Evolutionary conservation across 208 protist genomes (phyloP), one percentile per base, ranked within the genome.

Genomic region (Tritrichomonas foetus): DNA sequence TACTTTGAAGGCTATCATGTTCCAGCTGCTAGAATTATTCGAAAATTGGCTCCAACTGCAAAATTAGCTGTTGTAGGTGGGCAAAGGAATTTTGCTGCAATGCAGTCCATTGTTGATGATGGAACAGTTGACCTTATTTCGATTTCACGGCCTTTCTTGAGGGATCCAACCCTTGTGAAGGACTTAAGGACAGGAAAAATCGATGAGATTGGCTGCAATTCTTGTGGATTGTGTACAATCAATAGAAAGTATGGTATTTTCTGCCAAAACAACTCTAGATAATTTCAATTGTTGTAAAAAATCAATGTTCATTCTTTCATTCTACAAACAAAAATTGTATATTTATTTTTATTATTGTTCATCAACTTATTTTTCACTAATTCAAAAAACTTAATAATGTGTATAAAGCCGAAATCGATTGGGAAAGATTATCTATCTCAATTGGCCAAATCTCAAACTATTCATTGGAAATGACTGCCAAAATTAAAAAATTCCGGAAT

Each of bases 101-200:
- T 89, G 78, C n/a, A 89, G 30, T 22, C 53, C 0, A 22, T 36
- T 27, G 47, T 89, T 20, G 41, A 89, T 3, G 41, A 33, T 36
- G 78, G 78, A 53, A 57, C 33, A n/a, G 41, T 89, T 30, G 78
- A 89, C 39, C 13, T 89, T 0, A 89, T 89, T 57, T 89, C 78
- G 39, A 0, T 89, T 0, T 53, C 22, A 3, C 53, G 78, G 30
- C 78, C 78, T 57, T 57, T 89, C 27, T 49, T 89, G 3, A 89
- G 47, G 16, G 78, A 89, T 11, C 78, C 78, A 89, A 13, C 53
- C 16, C 22, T 89, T 1, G 78, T 89, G 27, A 53, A 57, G 8
- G 27, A 89, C 13, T 49, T 89, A 11, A 1, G 16, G 1, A 33
- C 33, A 39, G 78, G 78, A n/a, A 69, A 69, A 16, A n/a, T 69